These are phyloP conservation scores for Solanum hybrid DNA, from an alignment of 305 asterid genomes.

Conservation along the genomic window DNA sequence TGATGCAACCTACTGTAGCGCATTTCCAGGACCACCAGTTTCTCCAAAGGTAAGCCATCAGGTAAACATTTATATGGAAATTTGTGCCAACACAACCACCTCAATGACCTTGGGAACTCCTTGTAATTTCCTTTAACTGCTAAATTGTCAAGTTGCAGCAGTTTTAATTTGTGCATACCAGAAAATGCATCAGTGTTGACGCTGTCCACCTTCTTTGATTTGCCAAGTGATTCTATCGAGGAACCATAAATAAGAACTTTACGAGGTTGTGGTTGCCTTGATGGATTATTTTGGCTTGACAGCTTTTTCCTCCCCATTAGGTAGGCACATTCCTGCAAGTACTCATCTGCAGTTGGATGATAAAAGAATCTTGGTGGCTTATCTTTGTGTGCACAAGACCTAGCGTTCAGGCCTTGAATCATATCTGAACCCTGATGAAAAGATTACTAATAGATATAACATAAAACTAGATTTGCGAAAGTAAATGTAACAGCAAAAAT, in stretches of 20 bases:
- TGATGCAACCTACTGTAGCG: constrained; percentile 7
- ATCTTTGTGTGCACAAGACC: background rate
- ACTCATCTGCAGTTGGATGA: background rate
- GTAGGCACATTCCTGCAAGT: background rate
- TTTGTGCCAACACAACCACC: constrained; percentile 14
- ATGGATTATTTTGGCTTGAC: background rate
- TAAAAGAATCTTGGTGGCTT: background rate
- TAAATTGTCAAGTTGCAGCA: constrained; percentile 13
- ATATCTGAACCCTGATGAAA: constrained; percentile 8
- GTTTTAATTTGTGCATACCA: constrained; percentile 6
- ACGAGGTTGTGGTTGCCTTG: background rate
- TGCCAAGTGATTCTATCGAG: too few relatives aligned
- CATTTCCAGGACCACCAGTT: constrained; percentile 12
- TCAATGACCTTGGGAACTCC: constrained; percentile 9
- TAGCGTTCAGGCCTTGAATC: constrained; percentile 6
- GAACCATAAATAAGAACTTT: background rate
- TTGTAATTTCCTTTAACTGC: constrained; percentile 5
- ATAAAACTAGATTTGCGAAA: background rate
- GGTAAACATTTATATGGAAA: constrained; percentile 3
- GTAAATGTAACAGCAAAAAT: too few relatives aligned
- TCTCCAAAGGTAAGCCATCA: constrained; percentile 2
- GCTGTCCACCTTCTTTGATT: background rate
- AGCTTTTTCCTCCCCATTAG: background rate
- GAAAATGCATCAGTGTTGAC: constrained; percentile 13
- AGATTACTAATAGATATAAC: too few relatives aligned